Evolutionary conservation across 306 rosid genomes (phyloP).

Genomic region (Morella rubra): DNA sequence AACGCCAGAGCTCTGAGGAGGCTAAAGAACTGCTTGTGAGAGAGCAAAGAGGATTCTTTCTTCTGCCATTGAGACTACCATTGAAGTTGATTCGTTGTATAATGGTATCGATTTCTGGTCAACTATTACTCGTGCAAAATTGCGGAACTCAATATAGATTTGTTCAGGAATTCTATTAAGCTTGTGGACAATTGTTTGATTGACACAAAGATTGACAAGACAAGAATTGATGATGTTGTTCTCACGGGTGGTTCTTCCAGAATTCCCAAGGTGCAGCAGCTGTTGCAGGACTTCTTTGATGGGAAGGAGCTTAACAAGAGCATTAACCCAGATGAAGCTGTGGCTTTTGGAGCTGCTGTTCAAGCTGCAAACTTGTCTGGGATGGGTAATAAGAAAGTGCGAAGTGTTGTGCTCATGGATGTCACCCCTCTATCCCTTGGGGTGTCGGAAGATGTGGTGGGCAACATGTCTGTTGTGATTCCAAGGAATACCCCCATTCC

Average conservation of each 20-base stretch:
- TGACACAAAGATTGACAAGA: slow-evolving; percentile 25
- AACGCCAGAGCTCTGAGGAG: not conserved
- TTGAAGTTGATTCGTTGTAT: no score
- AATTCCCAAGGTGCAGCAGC: slow-evolving; percentile 23
- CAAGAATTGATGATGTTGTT: slow-evolving; percentile 11
- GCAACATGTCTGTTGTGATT: not conserved
- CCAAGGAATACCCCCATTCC: no score
- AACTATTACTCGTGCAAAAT: not conserved
- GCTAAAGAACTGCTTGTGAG: not conserved
- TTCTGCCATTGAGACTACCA: no score
- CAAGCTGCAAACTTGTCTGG: slow-evolving; percentile 19
- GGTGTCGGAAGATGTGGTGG: not conserved
- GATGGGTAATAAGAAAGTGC: slow-evolving; percentile 6
- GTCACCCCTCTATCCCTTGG: slow-evolving; percentile 20
- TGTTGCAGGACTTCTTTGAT: slow-evolving; percentile 21
- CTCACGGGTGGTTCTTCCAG: slow-evolving; percentile 26
- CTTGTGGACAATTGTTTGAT: slow-evolving; percentile 21
- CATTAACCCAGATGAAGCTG: no score
- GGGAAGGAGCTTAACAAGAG: no score
- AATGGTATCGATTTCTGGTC: no score
- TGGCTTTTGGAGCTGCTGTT: not conserved
- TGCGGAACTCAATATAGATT: slow-evolving; percentile 21
- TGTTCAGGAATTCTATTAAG: slow-evolving; percentile 24
- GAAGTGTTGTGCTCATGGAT: not conserved
- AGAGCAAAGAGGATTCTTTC: no score